Evolutionary conservation across 2,329 filamentous ascomycete species (phyloP), one percentile per base, ranked within the genome.

Genomic region (Eutypella sp.): DNA sequence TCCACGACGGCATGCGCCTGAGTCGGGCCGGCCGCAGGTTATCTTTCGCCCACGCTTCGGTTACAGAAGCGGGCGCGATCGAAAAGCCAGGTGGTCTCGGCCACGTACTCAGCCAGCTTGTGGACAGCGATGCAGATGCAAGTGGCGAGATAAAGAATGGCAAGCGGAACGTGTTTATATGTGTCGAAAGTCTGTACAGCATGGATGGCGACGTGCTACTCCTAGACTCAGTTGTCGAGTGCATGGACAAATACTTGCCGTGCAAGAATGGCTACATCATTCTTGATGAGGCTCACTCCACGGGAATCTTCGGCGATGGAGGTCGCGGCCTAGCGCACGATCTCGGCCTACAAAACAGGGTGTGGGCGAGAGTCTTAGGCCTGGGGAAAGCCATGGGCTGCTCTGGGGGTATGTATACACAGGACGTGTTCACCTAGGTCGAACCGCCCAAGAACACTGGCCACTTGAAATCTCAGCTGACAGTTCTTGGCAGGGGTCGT

Each of bases 171-270:
- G 72, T 89, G 3, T 86, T 89, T 52, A 62, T 89, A n/a, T 80
- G 79, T 0, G 72, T 88, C 0, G 85, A 89, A 54, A 79, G 76
- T 0, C 70, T 89, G 0, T 92, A 93, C 62, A 90, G 85, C 61
- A 93, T 93, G 88, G 87, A 92, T 44, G 88, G 88, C 0, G 86
- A 91, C 53, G 67, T 88, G 16, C 79, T 79, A 0, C 84, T 84
- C 0, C 67, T 93, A 10, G 56, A 59, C 10, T 73, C 81, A 5
- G 77, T 91, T 16, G 72, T 85, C 2, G 62, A 72, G 0, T 68
- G 78, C 4, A 74, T 85, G 0, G 74, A 85, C 34, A 62, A 67
- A 1, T 56, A 76, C 0, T 64, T 89, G 0, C 79, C 82, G 0
- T 48, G 49, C 0, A 73, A 73, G 0, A 87, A 87, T 40, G 79